Evolutionary conservation across 106 monocot species (phyloP).

Genomic region (Gastrodia elata): DNA sequence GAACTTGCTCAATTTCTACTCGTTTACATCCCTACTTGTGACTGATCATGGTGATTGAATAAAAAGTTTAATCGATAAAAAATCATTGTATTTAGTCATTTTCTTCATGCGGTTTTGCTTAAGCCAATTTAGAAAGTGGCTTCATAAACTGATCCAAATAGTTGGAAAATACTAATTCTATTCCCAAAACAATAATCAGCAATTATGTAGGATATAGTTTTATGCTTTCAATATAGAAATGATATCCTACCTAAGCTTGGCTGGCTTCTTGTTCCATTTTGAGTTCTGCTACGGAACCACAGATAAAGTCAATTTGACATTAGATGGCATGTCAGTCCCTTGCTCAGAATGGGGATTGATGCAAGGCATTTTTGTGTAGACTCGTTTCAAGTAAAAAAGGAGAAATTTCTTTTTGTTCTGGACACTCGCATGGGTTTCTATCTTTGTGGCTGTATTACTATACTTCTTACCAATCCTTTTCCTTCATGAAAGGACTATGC

Average conservation of each 20-base stretch:
- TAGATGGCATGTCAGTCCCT: too few species aligned
- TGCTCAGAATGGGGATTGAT: too few species aligned
- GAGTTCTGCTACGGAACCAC: too few species aligned
- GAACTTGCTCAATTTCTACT: too few species aligned
- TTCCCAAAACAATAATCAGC: background rate
- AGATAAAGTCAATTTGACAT: too few species aligned
- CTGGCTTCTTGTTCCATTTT: background rate
- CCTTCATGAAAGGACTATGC: conserved; percentile 24
- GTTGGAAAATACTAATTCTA: background rate
- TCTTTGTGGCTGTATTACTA: too few species aligned
- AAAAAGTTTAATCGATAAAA: too few species aligned
- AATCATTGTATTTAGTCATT: background rate
- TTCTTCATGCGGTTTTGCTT: background rate
- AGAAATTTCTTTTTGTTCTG: background rate
- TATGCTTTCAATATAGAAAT: too few species aligned
- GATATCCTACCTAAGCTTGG: background rate
- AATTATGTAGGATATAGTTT: background rate
- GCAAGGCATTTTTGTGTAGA: too few species aligned
- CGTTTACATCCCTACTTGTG: too few species aligned
- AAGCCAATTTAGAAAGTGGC: background rate
- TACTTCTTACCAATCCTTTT: background rate
- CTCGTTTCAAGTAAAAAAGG: background rate
- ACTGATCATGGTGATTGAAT: too few species aligned
- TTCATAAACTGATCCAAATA: background rate
- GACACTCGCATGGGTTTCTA: background rate